Percentiles rank a stretch among this genome's conserved stretches.
phyloP scores from a whole-genome alignment of 2,329 filamentous ascomycete genomes.

The Aspergillus candidus region DNA sequence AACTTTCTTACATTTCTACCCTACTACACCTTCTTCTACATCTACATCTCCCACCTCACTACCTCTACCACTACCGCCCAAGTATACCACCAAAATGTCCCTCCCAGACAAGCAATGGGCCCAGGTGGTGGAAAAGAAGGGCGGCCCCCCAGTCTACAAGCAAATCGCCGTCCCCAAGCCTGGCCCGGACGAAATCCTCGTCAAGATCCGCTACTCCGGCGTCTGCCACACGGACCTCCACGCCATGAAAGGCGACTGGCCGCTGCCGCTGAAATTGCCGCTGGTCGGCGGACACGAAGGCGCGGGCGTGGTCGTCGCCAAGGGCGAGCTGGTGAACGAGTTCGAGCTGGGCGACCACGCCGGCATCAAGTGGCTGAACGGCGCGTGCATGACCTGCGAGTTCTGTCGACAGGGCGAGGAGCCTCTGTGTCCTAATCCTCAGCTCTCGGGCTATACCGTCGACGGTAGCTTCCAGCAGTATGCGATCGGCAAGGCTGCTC shows the following conservation, averaged over 20 bases:
- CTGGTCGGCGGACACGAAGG: slow-evolving; percentile 77
- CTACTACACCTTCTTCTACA: too few relatives aligned
- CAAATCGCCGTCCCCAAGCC: slow-evolving; percentile 72
- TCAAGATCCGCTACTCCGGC: slow-evolving; percentile 85
- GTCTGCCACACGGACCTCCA: slow-evolving; percentile 85
- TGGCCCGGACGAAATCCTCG: slow-evolving; percentile 80
- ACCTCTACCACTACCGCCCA: too few relatives aligned
- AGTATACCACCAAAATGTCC: slow-evolving; percentile 26
- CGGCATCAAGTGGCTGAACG: slow-evolving; percentile 90
- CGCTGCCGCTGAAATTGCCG: slow-evolving; percentile 71
- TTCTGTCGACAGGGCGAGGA: slow-evolving; percentile 80
- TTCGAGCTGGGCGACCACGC: slow-evolving; percentile 77
- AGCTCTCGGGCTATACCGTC: slow-evolving; percentile 84
- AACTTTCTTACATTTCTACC: too few relatives aligned
- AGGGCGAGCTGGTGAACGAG: slow-evolving; percentile 69
- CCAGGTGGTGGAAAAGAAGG: slow-evolving; percentile 78
- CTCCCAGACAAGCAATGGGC: slow-evolving; percentile 86
- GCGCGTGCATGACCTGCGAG: slow-evolving; percentile 72
- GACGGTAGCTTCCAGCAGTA: slow-evolving; percentile 94
- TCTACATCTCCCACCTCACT: too few relatives aligned
- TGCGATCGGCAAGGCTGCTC: slow-evolving; percentile 75
- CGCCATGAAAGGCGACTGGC: slow-evolving; percentile 86
- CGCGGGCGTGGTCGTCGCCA: slow-evolving; percentile 75
- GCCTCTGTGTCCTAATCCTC: slow-evolving; percentile 68
- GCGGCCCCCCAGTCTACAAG: slow-evolving; percentile 54